Conservation (phyloP, 1,284 basidiomycete species). For the Fomitiporia mediterranea region DNA sequence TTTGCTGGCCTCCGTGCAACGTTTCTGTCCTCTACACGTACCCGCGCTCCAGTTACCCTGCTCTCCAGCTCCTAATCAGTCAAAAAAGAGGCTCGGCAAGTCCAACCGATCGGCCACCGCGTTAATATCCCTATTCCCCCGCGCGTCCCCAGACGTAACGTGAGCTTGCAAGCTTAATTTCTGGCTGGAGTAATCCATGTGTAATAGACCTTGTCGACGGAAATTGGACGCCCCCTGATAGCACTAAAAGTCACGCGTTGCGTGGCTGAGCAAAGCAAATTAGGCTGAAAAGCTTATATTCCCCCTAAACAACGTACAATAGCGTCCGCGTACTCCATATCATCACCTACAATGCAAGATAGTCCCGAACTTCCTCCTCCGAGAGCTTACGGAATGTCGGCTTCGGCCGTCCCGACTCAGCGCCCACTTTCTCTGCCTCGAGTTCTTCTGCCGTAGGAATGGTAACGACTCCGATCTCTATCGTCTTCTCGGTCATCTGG, state of each 20-base stretch:
- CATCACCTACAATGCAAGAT: conserved; percentile 66
- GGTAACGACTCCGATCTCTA: conserved; percentile 96
- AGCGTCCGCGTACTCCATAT: conserved; percentile 20
- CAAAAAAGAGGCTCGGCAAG: background rate
- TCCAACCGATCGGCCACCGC: background rate
- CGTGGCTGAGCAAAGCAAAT: conserved; percentile 3
- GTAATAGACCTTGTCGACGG: background rate
- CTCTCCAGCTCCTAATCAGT: background rate
- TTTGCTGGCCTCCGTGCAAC: background rate
- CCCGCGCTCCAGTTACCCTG: background rate
- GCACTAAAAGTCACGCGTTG: background rate
- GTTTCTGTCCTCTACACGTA: conserved; percentile 1
- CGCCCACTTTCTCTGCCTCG: conserved; percentile 66
- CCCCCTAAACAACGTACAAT: conserved; percentile 25
- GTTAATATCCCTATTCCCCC: background rate
- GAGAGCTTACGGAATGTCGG: conserved; percentile 91
- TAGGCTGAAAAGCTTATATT: conserved; percentile 7
- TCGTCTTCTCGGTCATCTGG: conserved; percentile 99
- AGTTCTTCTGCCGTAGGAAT: conserved; percentile 78
- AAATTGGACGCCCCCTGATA: background rate
- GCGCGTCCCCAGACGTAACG: conserved; percentile 6
- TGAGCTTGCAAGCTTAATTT: conserved; percentile 8
- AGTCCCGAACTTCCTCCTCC: conserved; percentile 94
- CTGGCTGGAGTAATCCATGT: background rate
- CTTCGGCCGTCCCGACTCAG: conserved; percentile 69